Base-by-base conservation (phyloP, 23 red algal genomes). In the Gracilaria gracilis region DNA sequence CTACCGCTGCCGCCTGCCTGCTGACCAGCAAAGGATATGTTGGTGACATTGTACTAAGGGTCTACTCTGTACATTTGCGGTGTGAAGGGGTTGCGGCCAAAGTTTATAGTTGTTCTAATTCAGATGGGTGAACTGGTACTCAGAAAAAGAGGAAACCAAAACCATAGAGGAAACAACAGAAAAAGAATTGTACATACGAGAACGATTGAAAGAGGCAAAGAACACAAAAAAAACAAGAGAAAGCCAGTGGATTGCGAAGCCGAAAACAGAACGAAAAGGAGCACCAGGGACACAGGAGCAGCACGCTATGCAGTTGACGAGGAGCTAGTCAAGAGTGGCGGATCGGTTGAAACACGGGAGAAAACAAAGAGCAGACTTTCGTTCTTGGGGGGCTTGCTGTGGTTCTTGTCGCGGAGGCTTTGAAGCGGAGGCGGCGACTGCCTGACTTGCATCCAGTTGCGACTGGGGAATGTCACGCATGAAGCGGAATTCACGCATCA, bases 401-500 rank as follows among this genome's bases (percentile, higher is more conserved):
- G 38, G 23, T 77, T 77, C 46, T 77, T 49, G 72, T 69, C 32
- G 64, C 64, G 64, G 64, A 25, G 72, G 31, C 72, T 46, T 7
- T 0, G 72, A 25, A 77, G 72, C 72, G 24, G 72, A 33, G 21
- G 72, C 72, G 46, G 46, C 72, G 20, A 51, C 72, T 15, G 72
- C 72, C 27, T 77, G 72, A 77, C 72, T 77, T 19, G 72, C 72
- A 1, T 77, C 72, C 21, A 77, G 23, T 77, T 77, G 40, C 46
- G 72, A 77, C 42, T 77, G 50, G 31, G 72, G 72, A 50, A 82
- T 82, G 31, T 90, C 87, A 20, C 70, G 87, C 75, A 90, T 76
- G 74, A 90, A 90, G 23, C 87, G 87, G 71, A 90, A 90, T 81
- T 90, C 87, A 35, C 87, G 71, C 87, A 90, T 90, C 61, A 54